Percentiles rank a stretch among this genome's conserved stretches.
These are phyloP conservation scores for Ogataea wickerhamii DNA, from an alignment of 805 yeast genomes.

Conservation along the genomic window DNA sequence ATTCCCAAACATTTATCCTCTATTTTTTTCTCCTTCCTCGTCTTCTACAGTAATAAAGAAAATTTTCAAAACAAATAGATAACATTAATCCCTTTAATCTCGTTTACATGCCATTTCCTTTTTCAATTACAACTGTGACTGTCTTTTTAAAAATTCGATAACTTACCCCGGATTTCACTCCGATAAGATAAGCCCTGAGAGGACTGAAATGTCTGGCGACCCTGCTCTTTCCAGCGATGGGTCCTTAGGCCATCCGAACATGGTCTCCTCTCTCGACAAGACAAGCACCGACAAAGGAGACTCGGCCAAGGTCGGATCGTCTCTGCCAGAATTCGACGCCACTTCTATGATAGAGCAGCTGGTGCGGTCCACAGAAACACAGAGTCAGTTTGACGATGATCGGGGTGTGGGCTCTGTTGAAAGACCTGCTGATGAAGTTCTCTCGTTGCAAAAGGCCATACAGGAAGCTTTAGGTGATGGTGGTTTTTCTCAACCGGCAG, in stretches of 20 bases:
- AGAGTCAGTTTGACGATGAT: background rate
- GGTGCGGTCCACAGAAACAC: constrained; percentile 2
- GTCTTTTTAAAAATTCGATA: constrained; percentile 19
- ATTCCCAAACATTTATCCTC: too few relatives aligned
- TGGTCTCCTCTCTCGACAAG: background rate
- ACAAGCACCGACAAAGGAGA: constrained; percentile 1
- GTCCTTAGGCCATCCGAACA: background rate
- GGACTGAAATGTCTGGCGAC: constrained; percentile 8
- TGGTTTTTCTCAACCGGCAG: background rate
- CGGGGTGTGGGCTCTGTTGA: constrained; percentile 8
- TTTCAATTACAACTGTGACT: constrained; percentile 18
- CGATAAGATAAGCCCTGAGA: constrained; percentile 15
- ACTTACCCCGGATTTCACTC: constrained; percentile 19
- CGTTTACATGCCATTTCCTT: constrained; percentile 11
- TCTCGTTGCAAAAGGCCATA: constrained; percentile 11
- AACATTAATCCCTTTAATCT: too few relatives aligned
- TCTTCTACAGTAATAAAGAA: too few relatives aligned
- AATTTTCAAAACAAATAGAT: too few relatives aligned
- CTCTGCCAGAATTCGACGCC: constrained; percentile 13
- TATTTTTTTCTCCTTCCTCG: too few relatives aligned
- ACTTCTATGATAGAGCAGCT: constrained; percentile 12
- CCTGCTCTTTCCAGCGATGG: background rate
- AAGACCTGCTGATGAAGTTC: constrained; percentile 3
- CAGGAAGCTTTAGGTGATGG: constrained; percentile 14
- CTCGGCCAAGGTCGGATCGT: constrained; percentile 7